Evolutionary conservation across 2,329 filamentous ascomycete species (phyloP), one percentile per base, ranked within the genome.

Genomic region (Ophiostoma australiae): DNA sequence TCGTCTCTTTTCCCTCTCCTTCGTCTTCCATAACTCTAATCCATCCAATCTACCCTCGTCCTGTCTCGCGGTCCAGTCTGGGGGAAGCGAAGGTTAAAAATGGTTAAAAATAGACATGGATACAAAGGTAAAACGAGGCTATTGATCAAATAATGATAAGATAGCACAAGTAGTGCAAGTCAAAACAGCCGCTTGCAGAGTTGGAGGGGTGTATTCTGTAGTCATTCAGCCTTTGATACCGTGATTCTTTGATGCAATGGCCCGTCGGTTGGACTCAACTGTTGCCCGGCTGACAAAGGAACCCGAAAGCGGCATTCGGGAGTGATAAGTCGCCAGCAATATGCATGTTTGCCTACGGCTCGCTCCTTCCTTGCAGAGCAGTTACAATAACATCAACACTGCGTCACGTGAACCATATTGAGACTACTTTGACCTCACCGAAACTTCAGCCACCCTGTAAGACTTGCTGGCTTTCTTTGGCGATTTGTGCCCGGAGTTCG

Each of bases 31-130:
- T 3, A 48, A 48, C 44, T 48, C 20, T 48, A 48, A 20, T 48
- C 44, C 20, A 48, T 48, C 20, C 20, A 48, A 20, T n/a, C 44
- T 48, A 48, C 44, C 44, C 44, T 48, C 44, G 44, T n/a, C 44
- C 37, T 39, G 58, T 61, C 58, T 7, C 58, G 58, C 58, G 58
- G 33, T 65, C 33, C 7, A 15, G 33, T n/a, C 61, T 37, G 31
- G 61, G 17, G 33, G 15, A 39, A 48, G 44, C 44, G 44, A 48
- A 48, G 20, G 44, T n/a, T 48, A 48, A 66, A 66, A 66, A 66
- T 66, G 61, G 15, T 65, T 65, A 65, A 66, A 66, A 66, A 66
- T 66, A 66, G 63, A n/a, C 63, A 20, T 66, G 63, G 35, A 41
- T 66, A 39, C 33, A 66, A 66, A 66, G 35, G 20, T 66, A 39